Evolutionary conservation across 257 asterid species (phyloP).

Genomic region (Fraxinus excelsior): DNA sequence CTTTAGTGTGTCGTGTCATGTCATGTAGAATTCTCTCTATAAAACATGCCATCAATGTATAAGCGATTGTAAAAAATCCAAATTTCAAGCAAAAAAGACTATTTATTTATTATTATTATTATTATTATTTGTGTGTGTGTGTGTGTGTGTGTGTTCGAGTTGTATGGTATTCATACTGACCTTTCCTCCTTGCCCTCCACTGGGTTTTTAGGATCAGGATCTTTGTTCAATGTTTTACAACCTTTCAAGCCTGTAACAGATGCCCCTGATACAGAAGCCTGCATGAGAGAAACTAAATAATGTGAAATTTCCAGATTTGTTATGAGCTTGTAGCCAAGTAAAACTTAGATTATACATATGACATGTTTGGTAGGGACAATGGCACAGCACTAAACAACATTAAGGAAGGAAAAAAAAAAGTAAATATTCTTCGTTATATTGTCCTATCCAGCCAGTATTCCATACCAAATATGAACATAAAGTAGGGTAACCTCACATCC

Average conservation of each 20-base stretch:
- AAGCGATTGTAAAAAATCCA: background rate
- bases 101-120: too few relatives aligned
- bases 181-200: conserved; percentile 86
- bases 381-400: background rate
- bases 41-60: background rate
- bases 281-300: conserved; percentile 31
- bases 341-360: background rate
- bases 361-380: background rate
- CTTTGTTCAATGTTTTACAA: conserved; percentile 85
- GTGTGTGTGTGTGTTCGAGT: background rate
- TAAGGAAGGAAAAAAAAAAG: background rate
- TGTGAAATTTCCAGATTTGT: conserved; percentile 6
- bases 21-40: background rate
- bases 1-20: background rate
- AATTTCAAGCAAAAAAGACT: background rate
- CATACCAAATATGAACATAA: background rate
- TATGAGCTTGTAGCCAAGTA: background rate
- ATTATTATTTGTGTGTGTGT: too few relatives aligned
- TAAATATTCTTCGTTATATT: background rate
- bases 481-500: background rate
- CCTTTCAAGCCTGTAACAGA: conserved; percentile 85
- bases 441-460: background rate
- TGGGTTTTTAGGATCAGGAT: conserved; percentile 94
- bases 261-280: conserved; percentile 83
- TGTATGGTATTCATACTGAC: conserved; percentile 37